phyloP scores from a whole-genome alignment of 2,329 filamentous ascomycete genomes.

The Dothidotthia symphoricarpi region DNA sequence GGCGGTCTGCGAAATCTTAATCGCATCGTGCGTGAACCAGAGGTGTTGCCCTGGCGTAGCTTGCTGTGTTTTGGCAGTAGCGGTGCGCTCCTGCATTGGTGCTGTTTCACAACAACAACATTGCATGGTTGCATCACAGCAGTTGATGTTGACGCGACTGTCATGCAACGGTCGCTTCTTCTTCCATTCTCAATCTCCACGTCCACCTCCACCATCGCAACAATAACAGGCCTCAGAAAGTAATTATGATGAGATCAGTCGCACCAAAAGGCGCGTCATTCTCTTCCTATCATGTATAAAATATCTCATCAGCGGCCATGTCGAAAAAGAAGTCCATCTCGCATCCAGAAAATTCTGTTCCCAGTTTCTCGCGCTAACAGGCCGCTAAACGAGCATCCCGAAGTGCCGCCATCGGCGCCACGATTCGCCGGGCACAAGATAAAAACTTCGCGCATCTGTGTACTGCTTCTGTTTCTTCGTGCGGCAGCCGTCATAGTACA shows the following conservation, averaged over 20 bases:
- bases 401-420: slow-evolving; percentile 7
- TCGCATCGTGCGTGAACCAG: no score
- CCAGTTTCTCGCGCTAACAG: neutral
- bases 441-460: slow-evolving; percentile 21
- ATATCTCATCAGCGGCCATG: slow-evolving; percentile 42
- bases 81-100: no score
- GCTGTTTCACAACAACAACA: no score
- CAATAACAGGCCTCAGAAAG: slow-evolving; percentile 42
- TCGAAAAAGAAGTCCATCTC: slow-evolving; percentile 2
- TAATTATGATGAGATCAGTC: slow-evolving; percentile 38
- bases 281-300: slow-evolving; percentile 43
- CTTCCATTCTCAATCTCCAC: slow-evolving; percentile 8
- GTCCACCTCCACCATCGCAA: slow-evolving; percentile 9
- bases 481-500: slow-evolving; percentile 67
- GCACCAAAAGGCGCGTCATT: slow-evolving; percentile 35
- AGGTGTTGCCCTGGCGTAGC: no score
- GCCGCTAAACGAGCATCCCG: slow-evolving; percentile 1
- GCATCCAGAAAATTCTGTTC: neutral
- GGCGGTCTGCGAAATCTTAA: no score
- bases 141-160: neutral
- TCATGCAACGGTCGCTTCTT: neutral
- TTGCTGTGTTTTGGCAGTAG: no score
- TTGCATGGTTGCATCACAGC: neutral
- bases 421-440: slow-evolving; percentile 6
- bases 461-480: slow-evolving; percentile 63